Conservation (phyloP, 164 flowering plant species). For the Liriodendron chinense region DNA sequence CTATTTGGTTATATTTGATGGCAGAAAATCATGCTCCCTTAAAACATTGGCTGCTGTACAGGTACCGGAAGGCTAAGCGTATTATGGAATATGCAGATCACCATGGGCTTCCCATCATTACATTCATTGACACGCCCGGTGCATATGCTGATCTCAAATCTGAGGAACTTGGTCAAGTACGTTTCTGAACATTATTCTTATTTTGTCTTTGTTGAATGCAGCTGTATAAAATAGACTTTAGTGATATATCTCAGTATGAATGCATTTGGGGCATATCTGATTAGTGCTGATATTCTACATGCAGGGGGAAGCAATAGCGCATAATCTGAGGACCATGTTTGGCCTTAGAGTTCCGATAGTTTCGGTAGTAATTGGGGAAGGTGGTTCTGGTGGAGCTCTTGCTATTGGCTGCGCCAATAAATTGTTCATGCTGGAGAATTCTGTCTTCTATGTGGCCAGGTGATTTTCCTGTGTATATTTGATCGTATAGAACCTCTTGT, state of each 20-base stretch:
- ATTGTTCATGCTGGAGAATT: conserved; percentile 31
- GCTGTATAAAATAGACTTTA: neutral
- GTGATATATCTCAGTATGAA: conserved; percentile 4
- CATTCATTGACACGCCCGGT: conserved; percentile 34
- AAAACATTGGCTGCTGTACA: neutral
- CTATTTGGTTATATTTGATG: neutral
- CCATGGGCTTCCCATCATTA: conserved; percentile 30
- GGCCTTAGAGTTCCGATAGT: conserved; percentile 35
- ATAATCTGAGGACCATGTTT: conserved; percentile 31
- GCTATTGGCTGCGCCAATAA: conserved; percentile 39
- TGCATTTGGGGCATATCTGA: neutral
- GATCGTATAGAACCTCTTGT: neutral
- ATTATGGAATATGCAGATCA: conserved; percentile 37
- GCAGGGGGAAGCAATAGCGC: conserved; percentile 35
- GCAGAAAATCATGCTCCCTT: neutral
- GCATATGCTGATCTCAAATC: conserved; percentile 36
- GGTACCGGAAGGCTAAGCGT: conserved; percentile 29
- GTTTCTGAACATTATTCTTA: neutral
- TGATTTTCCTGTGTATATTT: conserved; percentile 5
- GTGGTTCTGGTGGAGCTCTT: conserved; percentile 44
- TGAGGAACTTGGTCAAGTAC: conserved; percentile 32
- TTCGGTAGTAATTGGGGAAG: conserved; percentile 33
- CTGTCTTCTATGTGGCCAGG: conserved; percentile 37
- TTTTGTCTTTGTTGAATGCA: neutral
- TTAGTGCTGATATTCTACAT: neutral